These are phyloP conservation scores for Aspergillus ruber DNA, from an alignment of 2,329 filamentous ascomycete genomes.

Conservation along the genomic window DNA sequence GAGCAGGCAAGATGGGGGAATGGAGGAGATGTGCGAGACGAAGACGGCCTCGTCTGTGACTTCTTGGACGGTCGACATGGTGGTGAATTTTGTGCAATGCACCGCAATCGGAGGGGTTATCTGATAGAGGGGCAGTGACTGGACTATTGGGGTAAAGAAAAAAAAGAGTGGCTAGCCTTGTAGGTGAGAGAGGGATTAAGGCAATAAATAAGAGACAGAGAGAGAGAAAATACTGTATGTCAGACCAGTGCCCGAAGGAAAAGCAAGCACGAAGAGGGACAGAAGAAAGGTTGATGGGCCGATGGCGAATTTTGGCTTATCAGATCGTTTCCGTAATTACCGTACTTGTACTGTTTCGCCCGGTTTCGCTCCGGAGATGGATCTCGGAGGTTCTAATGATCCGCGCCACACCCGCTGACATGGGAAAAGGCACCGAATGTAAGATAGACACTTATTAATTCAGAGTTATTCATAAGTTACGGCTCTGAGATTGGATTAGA, in stretches of 20 bases:
- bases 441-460: too few relatives aligned
- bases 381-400: conserved; percentile 1
- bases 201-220: not conserved
- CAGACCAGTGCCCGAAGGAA: not conserved
- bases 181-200: not conserved
- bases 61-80: conserved; percentile 62
- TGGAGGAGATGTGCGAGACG: conserved; percentile 58
- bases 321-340: conserved; percentile 18
- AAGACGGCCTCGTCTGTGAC: conserved; percentile 70
- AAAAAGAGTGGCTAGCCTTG: not conserved
- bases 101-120: not conserved
- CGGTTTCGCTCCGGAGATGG: conserved; percentile 1
- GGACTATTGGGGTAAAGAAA: not conserved
- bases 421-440: not conserved
- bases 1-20: conserved; percentile 65
- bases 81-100: not conserved
- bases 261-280: not conserved
- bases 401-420: not conserved
- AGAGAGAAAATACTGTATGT: not conserved
- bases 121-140: conserved; percentile 54
- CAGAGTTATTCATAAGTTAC: too few relatives aligned
- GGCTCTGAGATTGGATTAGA: too few relatives aligned
- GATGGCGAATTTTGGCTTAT: conserved; percentile 25
- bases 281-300: conserved; percentile 8
- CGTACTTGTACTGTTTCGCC: not conserved